Conservation (phyloP, 106 monocot genomes). For the Acanthochlamys bracteata region DNA sequence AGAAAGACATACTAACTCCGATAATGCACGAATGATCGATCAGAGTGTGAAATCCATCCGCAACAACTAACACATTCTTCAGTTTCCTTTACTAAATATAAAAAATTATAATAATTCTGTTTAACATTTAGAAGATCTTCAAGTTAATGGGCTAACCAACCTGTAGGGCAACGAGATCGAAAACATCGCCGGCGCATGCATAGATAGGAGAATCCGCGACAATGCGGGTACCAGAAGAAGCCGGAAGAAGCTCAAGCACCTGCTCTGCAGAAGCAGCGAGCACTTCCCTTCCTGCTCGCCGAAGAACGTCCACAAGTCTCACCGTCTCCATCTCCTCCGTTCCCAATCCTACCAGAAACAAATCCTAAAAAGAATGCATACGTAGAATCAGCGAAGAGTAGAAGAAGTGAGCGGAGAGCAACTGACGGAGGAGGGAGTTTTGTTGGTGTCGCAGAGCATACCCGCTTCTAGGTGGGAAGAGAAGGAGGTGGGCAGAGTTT, state of each 20-base stretch:
- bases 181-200: constrained; percentile 49
- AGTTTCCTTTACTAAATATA: neutral
- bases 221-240: constrained; percentile 56
- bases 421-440: neutral
- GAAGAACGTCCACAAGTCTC: constrained; percentile 67
- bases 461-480: too few relatives aligned
- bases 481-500: too few relatives aligned
- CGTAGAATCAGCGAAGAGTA: neutral
- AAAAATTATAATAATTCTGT: neutral
- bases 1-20: neutral
- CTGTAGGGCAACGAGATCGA: constrained; percentile 82
- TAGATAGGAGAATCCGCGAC: constrained; percentile 58
- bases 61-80: neutral
- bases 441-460: too few relatives aligned
- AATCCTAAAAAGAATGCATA: constrained; percentile 26
- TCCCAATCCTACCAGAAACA: constrained; percentile 74
- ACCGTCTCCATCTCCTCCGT: constrained; percentile 96
- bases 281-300: constrained; percentile 73
- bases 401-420: neutral
- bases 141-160: constrained; percentile 10
- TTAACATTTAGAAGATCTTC: neutral
- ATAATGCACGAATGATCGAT: neutral
- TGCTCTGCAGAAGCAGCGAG: constrained; percentile 70
- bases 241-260: constrained; percentile 46
- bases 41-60: neutral